A percentile compares a stretch with the other conserved stretches of the same genome.
Evolutionary conservation across 306 rosid species (phyloP).

Genomic region (Cercis canadensis): DNA sequence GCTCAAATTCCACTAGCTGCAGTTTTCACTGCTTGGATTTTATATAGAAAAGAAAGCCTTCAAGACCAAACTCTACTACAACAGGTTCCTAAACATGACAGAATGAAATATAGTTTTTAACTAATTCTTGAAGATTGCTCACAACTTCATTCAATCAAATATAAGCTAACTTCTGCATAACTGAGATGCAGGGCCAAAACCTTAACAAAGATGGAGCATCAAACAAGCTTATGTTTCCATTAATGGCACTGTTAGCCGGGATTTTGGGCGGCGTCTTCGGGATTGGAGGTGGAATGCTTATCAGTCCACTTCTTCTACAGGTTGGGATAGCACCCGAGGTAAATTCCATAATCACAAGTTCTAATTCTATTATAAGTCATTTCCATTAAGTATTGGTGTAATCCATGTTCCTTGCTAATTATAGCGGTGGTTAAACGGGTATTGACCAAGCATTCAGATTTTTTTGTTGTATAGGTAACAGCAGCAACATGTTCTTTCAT

Average conservation of each 20-base stretch:
- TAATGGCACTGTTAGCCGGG: slow-evolving; percentile 80
- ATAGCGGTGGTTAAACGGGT: neutral
- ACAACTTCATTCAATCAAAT: slow-evolving; percentile 8
- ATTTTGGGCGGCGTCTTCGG: slow-evolving; percentile 87
- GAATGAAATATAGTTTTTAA: neutral
- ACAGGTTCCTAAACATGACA: slow-evolving; percentile 48
- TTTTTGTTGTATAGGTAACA: slow-evolving; percentile 54
- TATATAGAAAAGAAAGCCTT: slow-evolving; percentile 53
- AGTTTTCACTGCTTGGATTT: slow-evolving; percentile 72
- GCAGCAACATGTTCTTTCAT: slow-evolving; percentile 94
- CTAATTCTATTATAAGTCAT: neutral
- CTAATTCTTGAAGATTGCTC: slow-evolving; percentile 3
- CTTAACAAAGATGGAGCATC: slow-evolving; percentile 40
- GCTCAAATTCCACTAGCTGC: slow-evolving; percentile 81
- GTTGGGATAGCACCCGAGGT: slow-evolving; percentile 85
- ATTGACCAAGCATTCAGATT: neutral
- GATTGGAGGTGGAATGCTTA: slow-evolving; percentile 94
- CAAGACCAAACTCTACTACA: slow-evolving; percentile 46
- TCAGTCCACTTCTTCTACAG: slow-evolving; percentile 91
- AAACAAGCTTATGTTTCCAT: slow-evolving; percentile 66
- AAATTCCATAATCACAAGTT: slow-evolving; percentile 2
- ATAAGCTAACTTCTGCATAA: neutral
- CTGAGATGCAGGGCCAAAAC: slow-evolving; percentile 45
- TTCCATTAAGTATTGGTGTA: no score
- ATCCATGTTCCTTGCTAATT: neutral